Conservation (phyloP, 306 rosid species). For the Cicer pinnatifidum region DNA sequence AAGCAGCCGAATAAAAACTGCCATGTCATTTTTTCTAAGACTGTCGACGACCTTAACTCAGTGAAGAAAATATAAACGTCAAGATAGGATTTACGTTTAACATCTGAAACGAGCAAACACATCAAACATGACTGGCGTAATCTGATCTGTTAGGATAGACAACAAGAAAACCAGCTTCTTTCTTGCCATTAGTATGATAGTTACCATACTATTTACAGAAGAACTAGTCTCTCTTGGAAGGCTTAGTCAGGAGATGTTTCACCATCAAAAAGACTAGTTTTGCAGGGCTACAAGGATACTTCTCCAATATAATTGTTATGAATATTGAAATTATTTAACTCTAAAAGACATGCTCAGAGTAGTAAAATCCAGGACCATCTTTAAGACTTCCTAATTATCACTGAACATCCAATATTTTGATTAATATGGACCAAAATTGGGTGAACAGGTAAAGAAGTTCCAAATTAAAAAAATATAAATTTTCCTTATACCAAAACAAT, state of each 20-base stretch:
- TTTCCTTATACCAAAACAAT: background rate
- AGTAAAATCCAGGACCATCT: background rate
- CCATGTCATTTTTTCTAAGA: background rate
- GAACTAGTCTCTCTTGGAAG: conserved; percentile 6
- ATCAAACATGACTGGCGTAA: background rate
- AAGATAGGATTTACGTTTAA: background rate
- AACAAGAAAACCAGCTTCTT: background rate
- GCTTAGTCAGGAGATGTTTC: background rate
- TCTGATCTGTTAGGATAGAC: background rate
- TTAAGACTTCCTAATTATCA: background rate
- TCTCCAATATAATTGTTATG: conserved; percentile 7
- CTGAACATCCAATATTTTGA: background rate
- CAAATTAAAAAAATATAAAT: background rate
- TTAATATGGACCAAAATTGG: background rate
- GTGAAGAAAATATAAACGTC: background rate
- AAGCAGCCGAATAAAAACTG: background rate
- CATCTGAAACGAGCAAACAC: background rate
- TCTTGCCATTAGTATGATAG: conserved; percentile 10
- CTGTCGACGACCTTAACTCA: background rate
- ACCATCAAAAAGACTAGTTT: background rate
- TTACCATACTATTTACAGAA: conserved; percentile 18
- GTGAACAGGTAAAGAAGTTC: background rate
- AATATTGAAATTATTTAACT: background rate
- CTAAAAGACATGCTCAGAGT: background rate
- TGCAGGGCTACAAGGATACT: background rate